Base-by-base conservation (phyloP, 805 yeast species). In the Barnettozyma botsteinii region DNA sequence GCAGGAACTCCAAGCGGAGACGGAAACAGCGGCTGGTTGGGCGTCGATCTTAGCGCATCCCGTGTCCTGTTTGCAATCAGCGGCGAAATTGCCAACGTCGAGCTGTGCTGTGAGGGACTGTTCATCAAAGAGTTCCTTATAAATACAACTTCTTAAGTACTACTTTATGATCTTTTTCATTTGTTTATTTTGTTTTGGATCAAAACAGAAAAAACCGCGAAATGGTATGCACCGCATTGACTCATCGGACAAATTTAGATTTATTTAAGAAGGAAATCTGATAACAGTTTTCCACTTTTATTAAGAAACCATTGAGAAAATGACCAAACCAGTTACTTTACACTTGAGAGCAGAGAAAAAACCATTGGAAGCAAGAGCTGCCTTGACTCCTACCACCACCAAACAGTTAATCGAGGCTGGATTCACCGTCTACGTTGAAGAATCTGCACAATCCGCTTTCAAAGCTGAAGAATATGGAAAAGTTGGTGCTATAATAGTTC, bases 311-410 rank as follows among this genome's bases (percentile, higher is more conserved):
- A 36, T 18, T 25, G n/a, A 5, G 19, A 43, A 9, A 33, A 52
- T 50, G 57, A 41, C 55, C 28, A 40, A 36, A 25, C 59, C 72
- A 49, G 86, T 83, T 28, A 79, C 73, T 38, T 69, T 93, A 49
- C 98, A 93, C 57, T 70, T 93, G 47, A 83, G 99, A 72, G 97
- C 97, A 25, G 98, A 93, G 64, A 85, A 93, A 56, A 93, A 93
- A 77, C 96, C 98, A 21, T 67, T 87, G 56, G 99, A 93, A 69
- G 96, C 94, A 47, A 83, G 98, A 70, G 95, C 98, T 32, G 97
- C 96, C 33, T 72, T 93, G 54, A 88, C 98, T 2, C 99, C 99
- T 24, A 66, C 86, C 32, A 85, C 96, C 30, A 81, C 95, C 52
- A 84, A 85, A 66, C 74, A 80, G 54, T 72, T 93, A 48, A 63